A percentile compares a stretch with the other conserved stretches of the same genome.
phyloP scores from a whole-genome alignment of 768 basidiomycete genomes.

The Rhizopogon roseolus region DNA sequence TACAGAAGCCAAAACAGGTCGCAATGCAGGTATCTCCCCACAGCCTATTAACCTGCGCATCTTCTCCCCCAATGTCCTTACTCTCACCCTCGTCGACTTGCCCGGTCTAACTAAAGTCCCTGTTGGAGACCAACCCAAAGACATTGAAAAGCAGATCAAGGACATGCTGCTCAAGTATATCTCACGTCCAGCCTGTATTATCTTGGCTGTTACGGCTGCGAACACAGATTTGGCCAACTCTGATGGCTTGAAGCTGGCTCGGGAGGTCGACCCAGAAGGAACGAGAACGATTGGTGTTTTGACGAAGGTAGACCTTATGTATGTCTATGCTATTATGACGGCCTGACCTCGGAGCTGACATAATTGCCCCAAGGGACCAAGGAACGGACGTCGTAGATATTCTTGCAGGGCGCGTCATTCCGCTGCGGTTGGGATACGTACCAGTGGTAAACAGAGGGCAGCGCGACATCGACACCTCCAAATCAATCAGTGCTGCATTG shows the following conservation, averaged over 20 bases:
- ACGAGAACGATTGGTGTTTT: conserved; percentile 96
- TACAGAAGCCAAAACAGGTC: conserved; percentile 97
- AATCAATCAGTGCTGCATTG: conserved; percentile 79
- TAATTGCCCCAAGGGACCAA: conserved; percentile 61
- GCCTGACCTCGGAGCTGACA: conserved; percentile 4
- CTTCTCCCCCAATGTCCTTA: conserved; percentile 95
- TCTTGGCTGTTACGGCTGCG: conserved; percentile 93
- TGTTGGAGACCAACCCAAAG: conserved; percentile 92
- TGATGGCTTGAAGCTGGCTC: conserved; percentile 92
- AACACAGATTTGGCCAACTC: conserved; percentile 99
- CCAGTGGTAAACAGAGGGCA: conserved; percentile 99
- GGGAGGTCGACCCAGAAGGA: conserved; percentile 97
- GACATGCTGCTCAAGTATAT: conserved; percentile 98
- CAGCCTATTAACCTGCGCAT: conserved; percentile 96
- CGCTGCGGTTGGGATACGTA: conserved; percentile 93
- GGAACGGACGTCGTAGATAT: conserved; percentile 99
- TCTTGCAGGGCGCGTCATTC: conserved; percentile 94
- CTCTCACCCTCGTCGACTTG: conserved; percentile 94
- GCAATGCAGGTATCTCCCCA: conserved; percentile 97
- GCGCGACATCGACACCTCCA: conserved; percentile 89
- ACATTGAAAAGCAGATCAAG: conserved; percentile 95
- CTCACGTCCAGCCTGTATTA: conserved; percentile 91
- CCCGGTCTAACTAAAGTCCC: conserved; percentile 95
- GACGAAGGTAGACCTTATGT: conserved; percentile 99
- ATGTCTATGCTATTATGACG: conserved; percentile 26